Conservation (phyloP, 805 yeast genomes). For the Candida coquimbonensis region DNA sequence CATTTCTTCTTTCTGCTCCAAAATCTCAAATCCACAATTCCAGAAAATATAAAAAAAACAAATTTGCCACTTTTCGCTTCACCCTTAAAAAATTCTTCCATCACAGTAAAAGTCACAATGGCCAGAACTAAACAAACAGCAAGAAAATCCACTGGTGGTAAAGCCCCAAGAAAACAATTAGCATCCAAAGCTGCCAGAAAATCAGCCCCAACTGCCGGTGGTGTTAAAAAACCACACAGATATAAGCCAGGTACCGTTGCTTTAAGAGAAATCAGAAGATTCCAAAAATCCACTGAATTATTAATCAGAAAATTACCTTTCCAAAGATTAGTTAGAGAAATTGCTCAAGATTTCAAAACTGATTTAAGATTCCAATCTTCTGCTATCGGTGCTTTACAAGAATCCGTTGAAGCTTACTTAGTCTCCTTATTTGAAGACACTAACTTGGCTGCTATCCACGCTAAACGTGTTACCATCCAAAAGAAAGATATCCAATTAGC, state of each 20-base stretch:
- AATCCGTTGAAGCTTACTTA: conserved; percentile 96
- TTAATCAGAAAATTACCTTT: conserved; percentile 94
- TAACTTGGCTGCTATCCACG: conserved; percentile 97
- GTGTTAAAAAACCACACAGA: conserved; percentile 94
- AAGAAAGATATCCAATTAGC: conserved; percentile 98
- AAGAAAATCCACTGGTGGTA: conserved; percentile 93
- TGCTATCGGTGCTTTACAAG: conserved; percentile 97
- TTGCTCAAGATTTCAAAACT: conserved; percentile 89
- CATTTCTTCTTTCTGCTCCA: too few species aligned
- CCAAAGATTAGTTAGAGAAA: conserved; percentile 95
- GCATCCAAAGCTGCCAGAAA: conserved; percentile 93
- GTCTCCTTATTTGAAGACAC: conserved; percentile 96
- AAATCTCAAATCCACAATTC: background rate
- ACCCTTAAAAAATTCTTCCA: background rate
- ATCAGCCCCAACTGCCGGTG: conserved; percentile 87
- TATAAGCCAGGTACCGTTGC: conserved; percentile 97
- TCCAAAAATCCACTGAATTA: conserved; percentile 92
- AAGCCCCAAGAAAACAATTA: conserved; percentile 90
- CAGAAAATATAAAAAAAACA: background rate
- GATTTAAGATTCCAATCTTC: conserved; percentile 95
- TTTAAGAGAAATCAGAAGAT: conserved; percentile 93
- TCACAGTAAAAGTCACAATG: conserved; percentile 35
- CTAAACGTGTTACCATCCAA: conserved; percentile 97
- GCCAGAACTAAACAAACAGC: conserved; percentile 94
- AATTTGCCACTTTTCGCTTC: conserved; percentile 2